phyloP scores from a whole-genome alignment of 2,329 filamentous ascomycete genomes.

The Stagonosporopsis chrysanthemi region DNA sequence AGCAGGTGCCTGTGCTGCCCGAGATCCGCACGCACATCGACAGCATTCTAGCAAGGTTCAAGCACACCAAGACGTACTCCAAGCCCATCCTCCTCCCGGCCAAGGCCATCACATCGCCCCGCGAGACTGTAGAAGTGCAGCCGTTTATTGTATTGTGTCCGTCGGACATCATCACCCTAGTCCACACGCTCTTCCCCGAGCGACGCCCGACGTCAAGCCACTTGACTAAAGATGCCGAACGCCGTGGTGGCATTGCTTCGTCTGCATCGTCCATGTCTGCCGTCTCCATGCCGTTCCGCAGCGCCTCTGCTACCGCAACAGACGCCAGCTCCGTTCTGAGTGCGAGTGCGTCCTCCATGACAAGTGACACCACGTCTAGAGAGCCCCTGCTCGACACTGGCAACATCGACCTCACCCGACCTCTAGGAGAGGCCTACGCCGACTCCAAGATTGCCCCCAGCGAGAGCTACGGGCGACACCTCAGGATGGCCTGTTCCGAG shows the following conservation, averaged over 20 bases:
- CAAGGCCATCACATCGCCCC: constrained; percentile 73
- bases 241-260: constrained; percentile 56
- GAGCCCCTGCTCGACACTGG: constrained; percentile 66
- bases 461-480: constrained; percentile 56
- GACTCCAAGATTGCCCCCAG: constrained; percentile 59
- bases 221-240: constrained; percentile 54
- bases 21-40: constrained; percentile 74
- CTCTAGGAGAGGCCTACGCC: constrained; percentile 34
- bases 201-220: constrained; percentile 67
- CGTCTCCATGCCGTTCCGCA: constrained; percentile 59
- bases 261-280: constrained; percentile 60
- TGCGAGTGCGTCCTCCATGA: constrained; percentile 74
- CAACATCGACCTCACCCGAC: constrained; percentile 28
- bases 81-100: constrained; percentile 72
- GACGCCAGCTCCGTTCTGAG: constrained; percentile 76
- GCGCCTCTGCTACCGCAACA: constrained; percentile 58
- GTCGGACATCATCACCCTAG: constrained; percentile 78
- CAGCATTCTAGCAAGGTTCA: constrained; percentile 72
- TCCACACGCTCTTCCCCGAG: constrained; percentile 85
- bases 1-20: constrained; percentile 68
- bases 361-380: constrained; percentile 74
- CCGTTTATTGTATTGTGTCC: constrained; percentile 82
- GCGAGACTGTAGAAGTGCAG: constrained; percentile 79
- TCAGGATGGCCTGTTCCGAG: constrained; percentile 73
- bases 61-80: constrained; percentile 51